Evolutionary conservation across 2,329 filamentous ascomycete species (phyloP).

Genomic region (Colletotrichum gigasporum): DNA sequence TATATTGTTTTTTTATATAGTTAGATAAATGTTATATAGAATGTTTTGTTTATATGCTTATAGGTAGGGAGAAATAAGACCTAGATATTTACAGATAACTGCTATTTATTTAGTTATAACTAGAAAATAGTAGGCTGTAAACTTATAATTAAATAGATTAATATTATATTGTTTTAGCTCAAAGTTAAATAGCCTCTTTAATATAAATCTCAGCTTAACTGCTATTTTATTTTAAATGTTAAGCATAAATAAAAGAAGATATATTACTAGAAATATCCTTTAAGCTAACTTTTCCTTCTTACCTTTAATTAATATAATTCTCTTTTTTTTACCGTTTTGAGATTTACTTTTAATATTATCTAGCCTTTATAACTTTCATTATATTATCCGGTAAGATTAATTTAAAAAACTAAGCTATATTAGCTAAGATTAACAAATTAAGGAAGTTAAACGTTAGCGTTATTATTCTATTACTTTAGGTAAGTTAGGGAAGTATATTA

Average conservation of each 20-base stretch:
- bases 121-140: not conserved
- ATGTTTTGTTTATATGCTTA: not conserved
- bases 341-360: not conserved
- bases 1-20: not conserved
- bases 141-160: not conserved
- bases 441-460: slow-evolving; percentile 50
- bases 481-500: not conserved
- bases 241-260: not conserved
- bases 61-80: not conserved
- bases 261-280: not conserved
- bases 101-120: not conserved
- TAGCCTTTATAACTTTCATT: not conserved
- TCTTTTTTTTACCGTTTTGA: not conserved
- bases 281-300: not conserved
- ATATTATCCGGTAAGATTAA: not conserved
- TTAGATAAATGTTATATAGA: not conserved
- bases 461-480: slow-evolving; percentile 46
- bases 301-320: not conserved
- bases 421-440: slow-evolving; percentile 47
- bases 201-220: not conserved
- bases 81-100: not conserved
- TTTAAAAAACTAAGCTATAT: slow-evolving; percentile 3
- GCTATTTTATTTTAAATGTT: not conserved
- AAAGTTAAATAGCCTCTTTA: not conserved
- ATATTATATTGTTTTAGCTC: not conserved